A percentile compares a stretch with the other conserved stretches of the same genome.
These are phyloP conservation scores for Candida morakotiae DNA, from an alignment of 805 yeast genomes.

Conservation along the genomic window DNA sequence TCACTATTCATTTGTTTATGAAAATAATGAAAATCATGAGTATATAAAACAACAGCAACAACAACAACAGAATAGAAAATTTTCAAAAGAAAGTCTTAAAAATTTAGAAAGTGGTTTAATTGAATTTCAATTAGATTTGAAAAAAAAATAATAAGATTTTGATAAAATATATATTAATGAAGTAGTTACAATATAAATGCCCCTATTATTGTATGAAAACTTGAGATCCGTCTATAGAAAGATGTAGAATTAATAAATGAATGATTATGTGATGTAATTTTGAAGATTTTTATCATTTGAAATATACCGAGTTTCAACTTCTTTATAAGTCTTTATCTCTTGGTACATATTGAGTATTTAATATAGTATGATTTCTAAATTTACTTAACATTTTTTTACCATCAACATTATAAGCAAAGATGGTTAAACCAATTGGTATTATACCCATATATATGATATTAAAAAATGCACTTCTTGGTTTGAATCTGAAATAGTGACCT, in stretches of 20 bases:
- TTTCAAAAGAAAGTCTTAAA: constrained; percentile 9
- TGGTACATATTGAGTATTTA: constrained; percentile 36
- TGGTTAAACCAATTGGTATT: constrained; percentile 34
- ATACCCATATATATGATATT: constrained; percentile 34
- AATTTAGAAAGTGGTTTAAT: constrained; percentile 28
- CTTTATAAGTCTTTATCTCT: constrained; percentile 40
- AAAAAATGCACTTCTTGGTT: constrained; percentile 32
- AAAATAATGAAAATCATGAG: constrained; percentile 10
- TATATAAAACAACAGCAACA: constrained; percentile 4
- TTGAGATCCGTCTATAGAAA: no score
- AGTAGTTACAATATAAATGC: no score
- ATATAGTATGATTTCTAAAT: constrained; percentile 33
- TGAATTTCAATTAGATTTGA: constrained; percentile 20
- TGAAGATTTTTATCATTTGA: no score
- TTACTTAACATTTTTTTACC: constrained; percentile 33
- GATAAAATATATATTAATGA: background rate
- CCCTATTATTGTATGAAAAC: no score
- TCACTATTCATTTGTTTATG: constrained; percentile 18
- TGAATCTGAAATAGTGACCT: constrained; percentile 42
- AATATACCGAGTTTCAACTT: no score
- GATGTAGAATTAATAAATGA: no score
- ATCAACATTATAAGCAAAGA: constrained; percentile 33
- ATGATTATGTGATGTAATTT: no score
- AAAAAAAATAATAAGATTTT: constrained; percentile 6
- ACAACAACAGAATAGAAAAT: background rate